Percentiles rank a stretch among this genome's conserved stretches.
Evolutionary conservation across 805 yeast genomes (phyloP).

Genomic region (Candida jianshihensis): DNA sequence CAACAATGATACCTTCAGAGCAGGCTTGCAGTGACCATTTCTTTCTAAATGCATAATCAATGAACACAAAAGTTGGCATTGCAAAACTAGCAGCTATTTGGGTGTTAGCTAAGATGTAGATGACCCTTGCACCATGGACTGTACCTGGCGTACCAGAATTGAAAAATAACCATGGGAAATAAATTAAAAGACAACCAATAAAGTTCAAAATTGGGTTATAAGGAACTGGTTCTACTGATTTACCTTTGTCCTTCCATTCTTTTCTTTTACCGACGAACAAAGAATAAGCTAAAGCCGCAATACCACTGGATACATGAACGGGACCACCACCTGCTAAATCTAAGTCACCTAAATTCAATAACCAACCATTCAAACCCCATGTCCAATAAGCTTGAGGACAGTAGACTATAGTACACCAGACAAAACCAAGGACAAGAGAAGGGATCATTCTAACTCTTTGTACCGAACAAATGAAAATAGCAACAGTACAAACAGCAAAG

Average conservation of each 20-base stretch:
- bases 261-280: slow-evolving; percentile 75
- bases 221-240: slow-evolving; percentile 69
- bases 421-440: slow-evolving; percentile 65
- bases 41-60: slow-evolving; percentile 77
- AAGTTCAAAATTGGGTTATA: slow-evolving; percentile 89
- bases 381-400: slow-evolving; percentile 94
- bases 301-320: slow-evolving; percentile 88
- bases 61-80: slow-evolving; percentile 79
- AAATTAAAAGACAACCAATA: slow-evolving; percentile 76
- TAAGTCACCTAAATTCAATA: slow-evolving; percentile 80
- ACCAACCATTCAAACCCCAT: slow-evolving; percentile 95
- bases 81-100: slow-evolving; percentile 86
- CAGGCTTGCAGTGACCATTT: slow-evolving; percentile 91
- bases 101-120: slow-evolving; percentile 86
- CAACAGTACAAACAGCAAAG: slow-evolving; percentile 83
- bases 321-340: slow-evolving; percentile 99
- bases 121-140: slow-evolving; percentile 75
- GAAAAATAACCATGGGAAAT: slow-evolving; percentile 97
- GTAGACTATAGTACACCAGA: slow-evolving; percentile 87
- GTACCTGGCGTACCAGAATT: slow-evolving; percentile 79
- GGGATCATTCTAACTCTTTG: slow-evolving; percentile 91
- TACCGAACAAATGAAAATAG: slow-evolving; percentile 83
- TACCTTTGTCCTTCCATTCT: slow-evolving; percentile 28
- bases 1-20: slow-evolving; percentile 92
- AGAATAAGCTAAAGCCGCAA: slow-evolving; percentile 80